phyloP scores from a whole-genome alignment of 805 yeast species.

The Ogataea chonburiensis region DNA sequence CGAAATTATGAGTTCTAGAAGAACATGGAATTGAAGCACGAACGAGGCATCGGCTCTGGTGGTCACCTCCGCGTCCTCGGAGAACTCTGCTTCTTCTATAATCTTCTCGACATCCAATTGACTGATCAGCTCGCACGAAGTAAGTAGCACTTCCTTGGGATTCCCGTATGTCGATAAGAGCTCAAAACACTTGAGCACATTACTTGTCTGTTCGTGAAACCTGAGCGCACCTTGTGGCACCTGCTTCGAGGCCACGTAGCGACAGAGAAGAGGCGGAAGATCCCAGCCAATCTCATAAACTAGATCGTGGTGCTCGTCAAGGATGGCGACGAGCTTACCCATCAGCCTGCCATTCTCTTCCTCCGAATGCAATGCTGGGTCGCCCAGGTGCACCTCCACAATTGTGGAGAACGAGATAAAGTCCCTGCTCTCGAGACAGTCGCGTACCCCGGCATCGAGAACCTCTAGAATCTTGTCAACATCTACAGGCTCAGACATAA shows the following conservation, averaged over 20 bases:
- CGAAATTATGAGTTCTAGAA: slow-evolving; percentile 62
- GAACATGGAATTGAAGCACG: slow-evolving; percentile 59
- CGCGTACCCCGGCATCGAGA: slow-evolving; percentile 28
- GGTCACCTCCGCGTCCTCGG: slow-evolving; percentile 16
- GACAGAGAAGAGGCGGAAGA: slow-evolving; percentile 65
- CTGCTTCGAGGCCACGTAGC: slow-evolving; percentile 41
- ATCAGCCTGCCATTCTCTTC: slow-evolving; percentile 54
- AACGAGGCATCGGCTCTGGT: slow-evolving; percentile 31
- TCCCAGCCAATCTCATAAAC: slow-evolving; percentile 86
- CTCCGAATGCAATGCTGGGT: slow-evolving; percentile 43
- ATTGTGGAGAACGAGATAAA: slow-evolving; percentile 71
- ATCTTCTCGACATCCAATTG: slow-evolving; percentile 27
- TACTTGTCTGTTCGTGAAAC: background rate
- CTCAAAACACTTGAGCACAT: slow-evolving; percentile 52
- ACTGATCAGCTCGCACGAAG: slow-evolving; percentile 63
- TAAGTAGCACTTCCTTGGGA: slow-evolving; percentile 75
- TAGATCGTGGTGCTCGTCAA: slow-evolving; percentile 47
- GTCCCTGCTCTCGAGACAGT: slow-evolving; percentile 48
- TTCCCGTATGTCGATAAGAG: slow-evolving; percentile 68
- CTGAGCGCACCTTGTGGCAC: background rate
- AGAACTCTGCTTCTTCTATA: background rate
- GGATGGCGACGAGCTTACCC: slow-evolving; percentile 40
- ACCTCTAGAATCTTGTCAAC: slow-evolving; percentile 14
- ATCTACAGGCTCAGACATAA: slow-evolving; percentile 12
- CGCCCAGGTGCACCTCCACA: slow-evolving; percentile 57